These are phyloP conservation scores for Silene vulgaris DNA, from an alignment of 179 eudicot species.

Conservation along the genomic window DNA sequence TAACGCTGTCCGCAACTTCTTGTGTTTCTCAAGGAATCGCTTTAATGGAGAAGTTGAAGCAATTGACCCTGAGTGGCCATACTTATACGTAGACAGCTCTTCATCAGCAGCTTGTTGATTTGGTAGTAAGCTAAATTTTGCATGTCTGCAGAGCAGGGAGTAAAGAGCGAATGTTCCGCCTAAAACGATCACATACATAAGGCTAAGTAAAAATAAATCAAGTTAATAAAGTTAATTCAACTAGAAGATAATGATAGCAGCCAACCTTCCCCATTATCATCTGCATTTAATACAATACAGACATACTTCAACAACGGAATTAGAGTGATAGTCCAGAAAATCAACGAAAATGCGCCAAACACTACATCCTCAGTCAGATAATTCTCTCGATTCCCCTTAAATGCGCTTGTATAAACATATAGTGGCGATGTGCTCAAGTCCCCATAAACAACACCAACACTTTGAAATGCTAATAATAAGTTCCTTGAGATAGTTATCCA, in stretches of 20 bases:
- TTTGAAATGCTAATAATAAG: slow-evolving; percentile 71
- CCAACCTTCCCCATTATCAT: slow-evolving; percentile 94
- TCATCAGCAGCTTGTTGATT: slow-evolving; percentile 99
- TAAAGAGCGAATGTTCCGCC: slow-evolving; percentile 97
- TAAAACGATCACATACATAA: slow-evolving; percentile 24
- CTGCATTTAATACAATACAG: slow-evolving; percentile 57
- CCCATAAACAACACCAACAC: slow-evolving; percentile 76
- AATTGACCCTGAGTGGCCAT: slow-evolving; percentile 44
- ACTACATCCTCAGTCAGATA: slow-evolving; percentile 55
- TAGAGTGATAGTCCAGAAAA: slow-evolving; percentile 76
- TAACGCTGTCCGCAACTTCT: slow-evolving; percentile 54
- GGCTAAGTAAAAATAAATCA: slow-evolving; percentile 12
- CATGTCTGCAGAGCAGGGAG: slow-evolving; percentile 91
- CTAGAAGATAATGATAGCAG: slow-evolving; percentile 5
- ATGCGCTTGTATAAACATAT: slow-evolving; percentile 66
- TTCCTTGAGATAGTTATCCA: slow-evolving; percentile 50
- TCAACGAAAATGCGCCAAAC: slow-evolving; percentile 70
- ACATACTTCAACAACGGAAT: slow-evolving; percentile 84
- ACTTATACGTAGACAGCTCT: slow-evolving; percentile 75
- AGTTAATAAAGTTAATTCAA: slow-evolving; percentile 6
- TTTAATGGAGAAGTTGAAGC: slow-evolving; percentile 47
- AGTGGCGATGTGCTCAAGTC: slow-evolving; percentile 86
- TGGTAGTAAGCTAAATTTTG: slow-evolving; percentile 86
- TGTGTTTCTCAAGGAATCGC: slow-evolving; percentile 80
- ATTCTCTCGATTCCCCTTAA: slow-evolving; percentile 44